These are phyloP conservation scores for Gaeumannomyces sp. DNA, from an alignment of 2,329 filamentous ascomycete genomes.

Conservation along the genomic window DNA sequence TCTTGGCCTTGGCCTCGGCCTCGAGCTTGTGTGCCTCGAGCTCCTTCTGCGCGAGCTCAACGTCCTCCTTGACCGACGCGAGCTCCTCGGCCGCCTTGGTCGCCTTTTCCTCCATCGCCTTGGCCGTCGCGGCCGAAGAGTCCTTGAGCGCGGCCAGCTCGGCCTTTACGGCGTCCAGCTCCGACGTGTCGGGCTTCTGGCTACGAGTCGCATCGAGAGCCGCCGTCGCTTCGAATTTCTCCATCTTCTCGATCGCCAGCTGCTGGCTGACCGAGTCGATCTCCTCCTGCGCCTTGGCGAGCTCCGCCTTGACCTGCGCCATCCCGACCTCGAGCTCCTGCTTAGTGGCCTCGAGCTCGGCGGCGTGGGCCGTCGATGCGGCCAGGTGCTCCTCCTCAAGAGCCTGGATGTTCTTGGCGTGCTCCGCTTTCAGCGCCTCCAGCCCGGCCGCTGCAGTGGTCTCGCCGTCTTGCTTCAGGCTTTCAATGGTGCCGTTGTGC, in stretches of 20 bases:
- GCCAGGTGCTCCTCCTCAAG: slow-evolving; percentile 23
- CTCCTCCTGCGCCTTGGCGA: slow-evolving; percentile 42
- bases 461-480: slow-evolving; percentile 38
- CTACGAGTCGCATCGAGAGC: slow-evolving; percentile 54
- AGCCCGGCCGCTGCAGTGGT: slow-evolving; percentile 27
- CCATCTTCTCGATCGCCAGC: slow-evolving; percentile 54
- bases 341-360: slow-evolving; percentile 31
- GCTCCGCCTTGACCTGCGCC: slow-evolving; percentile 30
- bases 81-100: slow-evolving; percentile 32
- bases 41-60: slow-evolving; percentile 45
- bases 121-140: slow-evolving; percentile 26
- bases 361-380: slow-evolving; percentile 33
- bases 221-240: slow-evolving; percentile 51
- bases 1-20: slow-evolving; percentile 46
- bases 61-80: slow-evolving; percentile 33
- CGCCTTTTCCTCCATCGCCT: slow-evolving; percentile 28
- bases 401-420: slow-evolving; percentile 36
- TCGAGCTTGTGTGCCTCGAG: slow-evolving; percentile 46
- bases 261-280: slow-evolving; percentile 43
- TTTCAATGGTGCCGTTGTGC: slow-evolving; percentile 39
- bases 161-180: slow-evolving; percentile 43
- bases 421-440: slow-evolving; percentile 25
- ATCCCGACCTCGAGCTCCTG: slow-evolving; percentile 31
- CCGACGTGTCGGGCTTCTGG: slow-evolving; percentile 49
- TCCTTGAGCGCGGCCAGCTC: slow-evolving; percentile 44